phyloP scores from a whole-genome alignment of 768 basidiomycete species.

The Leccinum variicolor region DNA sequence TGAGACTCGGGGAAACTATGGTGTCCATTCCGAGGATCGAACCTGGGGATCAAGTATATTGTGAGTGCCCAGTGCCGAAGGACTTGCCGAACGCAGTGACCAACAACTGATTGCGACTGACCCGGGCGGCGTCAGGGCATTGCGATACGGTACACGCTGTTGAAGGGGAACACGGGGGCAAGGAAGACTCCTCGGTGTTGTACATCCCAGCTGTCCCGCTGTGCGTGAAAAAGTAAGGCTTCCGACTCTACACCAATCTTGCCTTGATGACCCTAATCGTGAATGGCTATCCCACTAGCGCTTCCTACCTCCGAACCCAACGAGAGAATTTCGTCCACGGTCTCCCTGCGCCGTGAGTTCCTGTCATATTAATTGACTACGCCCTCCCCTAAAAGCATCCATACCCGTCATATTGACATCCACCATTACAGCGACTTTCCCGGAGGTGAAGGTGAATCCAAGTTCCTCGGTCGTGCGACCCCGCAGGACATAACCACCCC shows the following conservation, averaged over 20 bases:
- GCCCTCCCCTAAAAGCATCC: background rate
- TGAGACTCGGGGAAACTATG: slow-evolving; percentile 56
- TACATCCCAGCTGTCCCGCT: slow-evolving; percentile 56
- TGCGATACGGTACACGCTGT: slow-evolving; percentile 58
- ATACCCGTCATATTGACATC: background rate
- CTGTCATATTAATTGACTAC: background rate
- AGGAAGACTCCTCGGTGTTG: slow-evolving; percentile 50
- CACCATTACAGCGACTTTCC: slow-evolving; percentile 46
- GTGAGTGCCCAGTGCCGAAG: slow-evolving; percentile 27
- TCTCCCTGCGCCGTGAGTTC: slow-evolving; percentile 47
- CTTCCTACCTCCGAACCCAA: slow-evolving; percentile 48
- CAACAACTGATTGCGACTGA: background rate
- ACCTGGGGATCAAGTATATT: slow-evolving; percentile 64
- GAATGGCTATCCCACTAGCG: slow-evolving; percentile 30
- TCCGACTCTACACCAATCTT: background rate
- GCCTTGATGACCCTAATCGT: background rate
- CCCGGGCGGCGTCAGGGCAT: slow-evolving; percentile 39
- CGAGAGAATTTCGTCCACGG: slow-evolving; percentile 44
- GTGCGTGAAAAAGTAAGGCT: slow-evolving; percentile 44
- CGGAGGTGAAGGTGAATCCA: slow-evolving; percentile 48
- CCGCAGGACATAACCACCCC: slow-evolving; percentile 31
- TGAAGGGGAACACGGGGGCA: slow-evolving; percentile 45
- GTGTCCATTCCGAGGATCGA: slow-evolving; percentile 53
- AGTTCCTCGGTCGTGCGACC: slow-evolving; percentile 37
- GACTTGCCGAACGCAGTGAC: background rate